Percentiles rank a stretch among this genome's conserved stretches.
Evolutionary conservation across 208 protist genomes (phyloP).

Genomic region (Leishmania amazonensis): DNA sequence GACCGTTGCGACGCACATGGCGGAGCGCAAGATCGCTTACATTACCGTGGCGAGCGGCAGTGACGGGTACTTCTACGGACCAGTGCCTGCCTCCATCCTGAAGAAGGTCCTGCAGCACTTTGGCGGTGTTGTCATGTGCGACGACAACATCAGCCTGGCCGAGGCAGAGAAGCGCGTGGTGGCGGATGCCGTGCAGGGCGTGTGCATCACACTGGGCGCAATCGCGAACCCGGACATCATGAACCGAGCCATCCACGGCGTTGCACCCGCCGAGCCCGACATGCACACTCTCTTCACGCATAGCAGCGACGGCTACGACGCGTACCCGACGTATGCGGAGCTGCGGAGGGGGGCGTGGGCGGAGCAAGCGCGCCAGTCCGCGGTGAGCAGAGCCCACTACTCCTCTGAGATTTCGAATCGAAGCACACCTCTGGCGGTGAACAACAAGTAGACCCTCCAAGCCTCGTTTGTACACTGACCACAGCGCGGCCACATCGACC

Average conservation of each 20-base stretch:
- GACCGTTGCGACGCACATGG: conserved; percentile 14
- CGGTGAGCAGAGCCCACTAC: not conserved
- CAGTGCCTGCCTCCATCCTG: not conserved
- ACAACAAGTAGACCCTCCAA: not conserved
- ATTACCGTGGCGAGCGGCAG: conserved; percentile 21
- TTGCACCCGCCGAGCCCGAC: conserved; percentile 12
- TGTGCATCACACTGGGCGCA: conserved; percentile 37
- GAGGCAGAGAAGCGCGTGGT: conserved; percentile 9
- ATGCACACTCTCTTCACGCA: conserved; percentile 18
- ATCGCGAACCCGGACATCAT: conserved; percentile 68
- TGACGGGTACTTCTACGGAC: conserved; percentile 36
- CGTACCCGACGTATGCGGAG: not conserved
- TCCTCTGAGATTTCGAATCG: not conserved
- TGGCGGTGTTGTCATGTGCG: conserved; percentile 21
- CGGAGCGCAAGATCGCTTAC: conserved; percentile 29
- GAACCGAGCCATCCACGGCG: conserved; percentile 22
- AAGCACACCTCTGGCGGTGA: not conserved
- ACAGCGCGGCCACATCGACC: not conserved
- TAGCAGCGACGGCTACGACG: conserved; percentile 23
- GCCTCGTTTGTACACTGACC: not conserved
- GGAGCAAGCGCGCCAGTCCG: conserved; percentile 3
- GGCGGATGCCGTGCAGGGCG: conserved; percentile 16
- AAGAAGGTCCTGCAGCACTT: not conserved
- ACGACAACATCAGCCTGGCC: conserved; percentile 33
- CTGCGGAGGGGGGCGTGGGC: not conserved